Evolutionary conservation across 2,329 filamentous ascomycete species (phyloP), one percentile per base, ranked within the genome.

Genomic region (Aspergillus ibericus): DNA sequence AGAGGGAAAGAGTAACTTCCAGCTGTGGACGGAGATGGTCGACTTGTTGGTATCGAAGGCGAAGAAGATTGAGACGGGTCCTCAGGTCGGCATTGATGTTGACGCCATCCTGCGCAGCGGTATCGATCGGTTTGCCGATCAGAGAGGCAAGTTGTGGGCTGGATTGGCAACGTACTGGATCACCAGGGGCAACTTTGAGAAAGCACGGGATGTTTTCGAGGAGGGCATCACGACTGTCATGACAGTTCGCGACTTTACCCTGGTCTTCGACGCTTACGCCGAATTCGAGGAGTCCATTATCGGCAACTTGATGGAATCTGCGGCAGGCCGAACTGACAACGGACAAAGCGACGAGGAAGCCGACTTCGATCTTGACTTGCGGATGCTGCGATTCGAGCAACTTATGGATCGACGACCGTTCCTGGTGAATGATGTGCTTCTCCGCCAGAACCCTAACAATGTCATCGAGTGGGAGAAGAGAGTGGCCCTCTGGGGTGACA

Each of bases 231-330:
- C 92, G 10, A 98, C 93, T 1, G 96, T 97, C 63, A 98, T 98
- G 93, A 99, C 95, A 2, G 93, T 99, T 46, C 88, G 95, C 56
- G 95, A 99, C 77, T 99, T 99, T 71, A 96, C 93, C 0, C 85
- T 98, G 56, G 89, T 98, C 47, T 99, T 99, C 68, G 95, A 99
- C 75, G 90, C 93, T 0, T 99, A 98, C 70, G 88, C 91, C 32
- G 95, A 99, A 75, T 97, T 97, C 62, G 95, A 99, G 75, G 96
- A 99, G 77, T 93, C 93, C 0, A 89, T 98, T 66, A 96, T 98
- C 63, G 89, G 91, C 13, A 88, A 88, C 49, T 82, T 98, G 67
- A 96, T 99, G 88, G 93, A 98, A 68, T 85, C 90, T 55, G 93
- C 93, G 1, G 89, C 92, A 6, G 78, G 80, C 50, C 88, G 93